A percentile compares a stretch with the other conserved stretches of the same genome.
phyloP scores from a whole-genome alignment of 306 rosid species.

The Prunus davidiana region DNA sequence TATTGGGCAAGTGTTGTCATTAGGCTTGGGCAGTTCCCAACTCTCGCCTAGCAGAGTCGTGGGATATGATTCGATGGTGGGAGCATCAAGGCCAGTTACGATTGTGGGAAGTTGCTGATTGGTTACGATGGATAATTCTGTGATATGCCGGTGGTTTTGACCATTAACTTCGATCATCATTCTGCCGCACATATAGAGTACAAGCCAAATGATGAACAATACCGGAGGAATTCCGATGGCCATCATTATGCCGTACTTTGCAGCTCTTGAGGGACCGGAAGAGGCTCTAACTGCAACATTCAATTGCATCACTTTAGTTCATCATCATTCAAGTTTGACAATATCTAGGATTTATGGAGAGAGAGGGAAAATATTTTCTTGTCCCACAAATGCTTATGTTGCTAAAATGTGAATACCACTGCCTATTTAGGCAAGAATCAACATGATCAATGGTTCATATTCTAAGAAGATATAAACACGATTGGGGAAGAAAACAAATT shows the following conservation, averaged over 20 bases:
- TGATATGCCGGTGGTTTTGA: neutral
- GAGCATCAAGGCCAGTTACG: constrained; percentile 47
- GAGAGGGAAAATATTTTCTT: too few species aligned
- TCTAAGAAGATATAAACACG: neutral
- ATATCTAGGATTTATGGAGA: too few species aligned
- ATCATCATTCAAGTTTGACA: neutral
- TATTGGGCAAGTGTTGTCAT: constrained; percentile 48
- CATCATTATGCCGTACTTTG: neutral
- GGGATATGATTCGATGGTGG: constrained; percentile 63
- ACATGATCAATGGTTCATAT: too few species aligned
- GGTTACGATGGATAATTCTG: constrained; percentile 3
- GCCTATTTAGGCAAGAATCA: neutral
- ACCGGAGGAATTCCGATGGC: neutral
- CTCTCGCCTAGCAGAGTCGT: constrained; percentile 44
- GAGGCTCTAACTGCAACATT: neutral
- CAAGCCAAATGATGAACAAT: neutral
- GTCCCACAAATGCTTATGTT: too few species aligned
- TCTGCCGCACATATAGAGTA: neutral
- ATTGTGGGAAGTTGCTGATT: constrained; percentile 5
- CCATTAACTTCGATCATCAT: constrained; percentile 33
- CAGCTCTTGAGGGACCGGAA: neutral
- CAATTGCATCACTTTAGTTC: neutral
- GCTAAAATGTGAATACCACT: too few species aligned
- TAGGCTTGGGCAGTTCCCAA: constrained; percentile 40
- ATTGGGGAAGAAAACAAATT: too few species aligned